Percentiles rank a stretch among this genome's conserved stretches.
Evolutionary conservation across 306 rosid genomes (phyloP).

Genomic region (Trichosanthes cucumerina): DNA sequence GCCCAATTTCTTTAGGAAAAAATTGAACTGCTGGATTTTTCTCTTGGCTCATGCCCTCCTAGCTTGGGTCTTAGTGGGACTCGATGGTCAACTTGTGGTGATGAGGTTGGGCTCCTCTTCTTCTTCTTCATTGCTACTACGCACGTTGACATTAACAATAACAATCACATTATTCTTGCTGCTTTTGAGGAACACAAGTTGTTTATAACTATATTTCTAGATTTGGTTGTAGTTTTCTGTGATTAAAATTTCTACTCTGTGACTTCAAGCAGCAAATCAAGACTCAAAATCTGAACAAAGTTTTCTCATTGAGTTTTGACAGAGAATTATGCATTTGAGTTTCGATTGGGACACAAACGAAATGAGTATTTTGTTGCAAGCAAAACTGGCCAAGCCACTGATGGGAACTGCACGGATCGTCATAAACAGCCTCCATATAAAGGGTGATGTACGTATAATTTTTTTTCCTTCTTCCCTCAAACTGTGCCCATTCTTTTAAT

Average conservation of each 20-base stretch:
- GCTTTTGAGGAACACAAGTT: neutral
- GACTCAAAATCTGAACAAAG: neutral
- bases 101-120: conserved; percentile 42
- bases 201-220: neutral
- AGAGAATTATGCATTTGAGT: conserved; percentile 68
- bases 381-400: conserved; percentile 79
- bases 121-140: neutral
- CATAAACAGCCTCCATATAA: conserved; percentile 85
- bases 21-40: conserved; percentile 70
- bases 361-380: conserved; percentile 82
- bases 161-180: neutral
- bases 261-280: neutral
- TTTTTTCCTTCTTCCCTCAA: conserved; percentile 8
- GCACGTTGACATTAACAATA: neutral
- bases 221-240: neutral
- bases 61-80: conserved; percentile 71
- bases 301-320: conserved; percentile 11
- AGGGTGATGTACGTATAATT: conserved; percentile 79
- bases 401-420: conserved; percentile 92
- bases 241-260: neutral
- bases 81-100: conserved; percentile 71
- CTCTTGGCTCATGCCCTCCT: conserved; percentile 85
- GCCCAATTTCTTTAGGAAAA: conserved; percentile 50
- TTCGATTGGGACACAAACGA: conserved; percentile 95
- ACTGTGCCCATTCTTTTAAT: neutral